phyloP scores from a whole-genome alignment of 2,329 filamentous ascomycete genomes.

The Penicillium sp. region DNA sequence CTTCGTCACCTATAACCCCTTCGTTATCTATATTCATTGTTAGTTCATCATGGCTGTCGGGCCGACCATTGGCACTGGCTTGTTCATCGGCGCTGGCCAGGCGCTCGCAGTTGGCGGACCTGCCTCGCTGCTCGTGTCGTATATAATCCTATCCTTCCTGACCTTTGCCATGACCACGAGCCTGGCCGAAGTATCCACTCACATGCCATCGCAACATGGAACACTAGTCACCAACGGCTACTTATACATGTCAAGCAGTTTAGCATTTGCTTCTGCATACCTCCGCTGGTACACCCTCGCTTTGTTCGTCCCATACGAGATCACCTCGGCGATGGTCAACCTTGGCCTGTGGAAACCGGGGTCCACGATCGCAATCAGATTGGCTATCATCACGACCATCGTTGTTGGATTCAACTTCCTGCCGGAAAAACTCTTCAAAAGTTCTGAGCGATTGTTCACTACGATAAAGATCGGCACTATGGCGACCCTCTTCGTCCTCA shows the following conservation, averaged over 20 bases:
- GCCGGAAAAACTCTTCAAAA: conserved; percentile 50
- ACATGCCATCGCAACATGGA: conserved; percentile 39
- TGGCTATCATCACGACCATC: conserved; percentile 57
- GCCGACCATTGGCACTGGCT: conserved; percentile 57
- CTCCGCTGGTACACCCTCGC: conserved; percentile 50
- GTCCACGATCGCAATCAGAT: conserved; percentile 42
- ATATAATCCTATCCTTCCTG: conserved; percentile 49
- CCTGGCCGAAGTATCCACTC: conserved; percentile 41
- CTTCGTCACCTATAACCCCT: background rate
- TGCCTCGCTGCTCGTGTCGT: conserved; percentile 53
- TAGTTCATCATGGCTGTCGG: conserved; percentile 52
- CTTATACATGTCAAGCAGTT: conserved; percentile 40
- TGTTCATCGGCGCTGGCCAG: conserved; percentile 56
- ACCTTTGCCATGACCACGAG: conserved; percentile 51
- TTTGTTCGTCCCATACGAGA: conserved; percentile 56
- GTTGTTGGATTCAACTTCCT: conserved; percentile 53
- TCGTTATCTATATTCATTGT: conserved; percentile 22
- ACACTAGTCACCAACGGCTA: conserved; percentile 44
- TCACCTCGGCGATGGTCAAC: conserved; percentile 64
- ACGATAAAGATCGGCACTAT: conserved; percentile 52
- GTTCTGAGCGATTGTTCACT: conserved; percentile 52
- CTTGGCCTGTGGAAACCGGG: conserved; percentile 58
- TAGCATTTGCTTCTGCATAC: conserved; percentile 42
- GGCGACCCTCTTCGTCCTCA: conserved; percentile 49
- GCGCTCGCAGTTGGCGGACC: conserved; percentile 55